Base-by-base conservation (phyloP, 164 flowering plant species). In the Umbilicus rupestris region DNA sequence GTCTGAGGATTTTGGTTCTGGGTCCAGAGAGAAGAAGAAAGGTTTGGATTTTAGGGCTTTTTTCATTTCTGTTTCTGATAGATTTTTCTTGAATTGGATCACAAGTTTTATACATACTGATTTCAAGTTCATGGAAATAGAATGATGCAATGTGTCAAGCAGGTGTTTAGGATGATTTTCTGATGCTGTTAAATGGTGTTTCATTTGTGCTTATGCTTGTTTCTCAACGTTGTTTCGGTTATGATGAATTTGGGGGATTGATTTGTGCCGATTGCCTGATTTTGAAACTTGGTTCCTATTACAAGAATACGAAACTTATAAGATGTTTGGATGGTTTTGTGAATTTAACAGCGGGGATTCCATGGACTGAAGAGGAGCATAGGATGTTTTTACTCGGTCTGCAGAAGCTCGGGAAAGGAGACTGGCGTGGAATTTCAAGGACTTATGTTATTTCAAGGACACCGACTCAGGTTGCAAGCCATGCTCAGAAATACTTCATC, bases 291-390 rank as follows among this genome's bases (percentile, higher is more conserved):
- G 33, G 15, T 55, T 55, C 35, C n/a, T n/a, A n/a, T n/a, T n/a
- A n/a, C n/a, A n/a, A n/a, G n/a, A n/a, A n/a, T n/a, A n/a, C n/a
- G n/a, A n/a, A n/a, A n/a, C n/a, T n/a, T n/a, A n/a, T n/a, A n/a
- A n/a, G n/a, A n/a, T n/a, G n/a, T n/a, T n/a, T n/a, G n/a, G n/a
- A n/a, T n/a, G 30, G 26, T 37, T 35, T 62, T 52, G 16, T 55
- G 60, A 55, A 41, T 63, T 5, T 37, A 37, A 63, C 39, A 63
- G 60, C 80, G 87, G 97, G 97, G 35, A 76, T 77, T 57, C 90
- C 96, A 45, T 91, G 97, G 97, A 91, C 93, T 31, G 97, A 91
- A 69, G 97, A 91, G 71, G 96, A 91, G 49, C 97, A 91, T 72
- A 83, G 89, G 76, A 81, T 91, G 92, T 91, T 91, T 80, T 73